These are phyloP conservation scores for Strigomonas culicis DNA, from an alignment of 208 protist species.

Conservation along the genomic window DNA sequence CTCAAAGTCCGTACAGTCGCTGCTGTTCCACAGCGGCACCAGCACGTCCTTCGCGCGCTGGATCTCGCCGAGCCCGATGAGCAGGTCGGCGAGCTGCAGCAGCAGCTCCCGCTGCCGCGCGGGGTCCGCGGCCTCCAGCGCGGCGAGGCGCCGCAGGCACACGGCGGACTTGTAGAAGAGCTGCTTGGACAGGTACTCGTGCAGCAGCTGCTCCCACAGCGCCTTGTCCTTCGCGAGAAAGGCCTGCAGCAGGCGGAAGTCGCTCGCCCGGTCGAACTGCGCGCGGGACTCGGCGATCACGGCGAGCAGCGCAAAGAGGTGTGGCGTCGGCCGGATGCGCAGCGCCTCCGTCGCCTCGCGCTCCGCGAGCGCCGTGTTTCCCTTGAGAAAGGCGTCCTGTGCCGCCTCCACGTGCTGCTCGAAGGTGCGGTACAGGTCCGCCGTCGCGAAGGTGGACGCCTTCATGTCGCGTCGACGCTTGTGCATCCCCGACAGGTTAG, in stretches of 20 bases:
- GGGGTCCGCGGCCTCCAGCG: conserved; percentile 50
- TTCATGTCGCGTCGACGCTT: too few species aligned
- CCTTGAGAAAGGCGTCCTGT: conserved; percentile 63
- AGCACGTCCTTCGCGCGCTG: conserved; percentile 61
- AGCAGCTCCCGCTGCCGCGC: conserved; percentile 69
- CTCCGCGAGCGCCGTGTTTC: conserved; percentile 58
- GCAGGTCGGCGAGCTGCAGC: conserved; percentile 80
- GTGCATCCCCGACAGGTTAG: too few species aligned
- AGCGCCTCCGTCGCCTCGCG: conserved; percentile 61
- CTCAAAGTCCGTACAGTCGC: conserved; percentile 78
- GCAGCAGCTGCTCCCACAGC: conserved; percentile 82
- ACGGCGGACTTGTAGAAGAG: conserved; percentile 86
- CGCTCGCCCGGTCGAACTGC: conserved; percentile 78
- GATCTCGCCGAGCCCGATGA: conserved; percentile 83
- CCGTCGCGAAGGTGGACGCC: conserved; percentile 30
- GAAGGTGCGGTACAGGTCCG: conserved; percentile 48
- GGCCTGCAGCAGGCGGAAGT: conserved; percentile 85
- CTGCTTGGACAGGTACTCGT: conserved; percentile 80
- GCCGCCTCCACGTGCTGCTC: conserved; percentile 60
- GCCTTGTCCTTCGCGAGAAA: conserved; percentile 73
- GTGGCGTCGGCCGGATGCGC: conserved; percentile 72
- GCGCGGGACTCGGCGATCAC: conserved; percentile 78
- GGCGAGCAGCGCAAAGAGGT: conserved; percentile 78
- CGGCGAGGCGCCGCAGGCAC: conserved; percentile 76
- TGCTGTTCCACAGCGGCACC: conserved; percentile 74